Base-by-base conservation (phyloP, 176 grass and related monocot genomes). In the Eragrostis curvula region DNA sequence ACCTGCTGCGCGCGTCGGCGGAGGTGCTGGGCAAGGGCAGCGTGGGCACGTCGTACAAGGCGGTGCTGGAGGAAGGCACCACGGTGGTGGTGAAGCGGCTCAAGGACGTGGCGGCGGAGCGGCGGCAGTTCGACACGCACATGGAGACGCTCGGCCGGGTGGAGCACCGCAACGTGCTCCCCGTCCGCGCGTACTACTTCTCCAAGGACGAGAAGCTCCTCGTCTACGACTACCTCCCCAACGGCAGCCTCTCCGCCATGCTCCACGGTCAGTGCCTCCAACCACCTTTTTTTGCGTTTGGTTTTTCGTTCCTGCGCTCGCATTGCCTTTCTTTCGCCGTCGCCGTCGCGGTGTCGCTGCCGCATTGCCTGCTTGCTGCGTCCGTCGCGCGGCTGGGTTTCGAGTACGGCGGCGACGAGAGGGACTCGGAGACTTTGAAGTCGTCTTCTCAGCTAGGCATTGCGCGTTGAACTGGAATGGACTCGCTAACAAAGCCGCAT, bases 121-220 rank as follows among this genome's bases (percentile, higher is more conserved):
- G 88, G 62, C 86, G 86, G 7, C 92, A 98, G 71, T 98, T 98
- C 79, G 90, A 95, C 81, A 56, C 44, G 42, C 92, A 95, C 75
- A 71, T 98, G 81, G 86, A 93, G 1, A 43, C 70, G 30, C 79
- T 98, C 15, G 96, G 96, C 66, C 62, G 49, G 63, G 71, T 91
- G 52, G 90, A 93, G 41, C 96, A 91, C 84, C 84, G 60, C 27
- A 93, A 95, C 81, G 24, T 95, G 8, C 81, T 95, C n/a, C 90
- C 96, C 3, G 74, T 93, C 9, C 86, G 88, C 6, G 96, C 96
- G 2, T 93, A 91, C 85, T 98, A 98, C 86, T 98, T 76, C 75
- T 95, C 96, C 67, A 98, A 93, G 74, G 90, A 98, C 79, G 92
- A 98, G 96, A 98, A 95, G 84, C 88, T 98, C n/a, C 92, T 98